Percentiles rank a stretch among this genome's conserved stretches.
phyloP scores from a whole-genome alignment of 352 stramenopile species.

The Globisporangium polare region DNA sequence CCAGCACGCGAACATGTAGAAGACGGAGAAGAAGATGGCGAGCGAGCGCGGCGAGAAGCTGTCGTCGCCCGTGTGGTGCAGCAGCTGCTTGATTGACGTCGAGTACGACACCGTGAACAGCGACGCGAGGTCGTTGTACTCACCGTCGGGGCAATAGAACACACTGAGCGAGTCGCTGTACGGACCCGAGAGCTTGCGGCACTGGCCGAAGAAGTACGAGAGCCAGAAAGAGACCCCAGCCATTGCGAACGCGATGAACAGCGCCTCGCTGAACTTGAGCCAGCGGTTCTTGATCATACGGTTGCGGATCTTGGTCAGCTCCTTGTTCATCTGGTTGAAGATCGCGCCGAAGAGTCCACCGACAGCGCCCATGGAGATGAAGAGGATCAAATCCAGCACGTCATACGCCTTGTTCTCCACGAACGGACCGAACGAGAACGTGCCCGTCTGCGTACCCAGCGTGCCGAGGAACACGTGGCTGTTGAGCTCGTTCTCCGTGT shows the following conservation, averaged over 20 bases:
- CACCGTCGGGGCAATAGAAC: constrained; percentile 92
- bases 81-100: constrained; percentile 95
- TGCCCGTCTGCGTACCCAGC: constrained; percentile 53
- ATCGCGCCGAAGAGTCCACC: constrained; percentile 95
- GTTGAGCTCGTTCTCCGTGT: constrained; percentile 34
- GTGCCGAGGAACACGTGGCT: constrained; percentile 41
- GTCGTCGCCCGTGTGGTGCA: constrained; percentile 87
- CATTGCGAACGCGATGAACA: constrained; percentile 67
- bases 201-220: constrained; percentile 64
- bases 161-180: constrained; percentile 85
- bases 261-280: constrained; percentile 62
- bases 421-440: constrained; percentile 88
- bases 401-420: constrained; percentile 89
- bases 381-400: constrained; percentile 95
- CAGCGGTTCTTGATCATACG: constrained; percentile 60
- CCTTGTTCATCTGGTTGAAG: constrained; percentile 95
- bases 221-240: constrained; percentile 67
- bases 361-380: constrained; percentile 96
- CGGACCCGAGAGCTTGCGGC: constrained; percentile 47
- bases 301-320: constrained; percentile 85
- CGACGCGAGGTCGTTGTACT: constrained; percentile 98
- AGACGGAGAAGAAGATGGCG: constrained; percentile 69
- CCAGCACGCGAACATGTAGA: constrained; percentile 82
- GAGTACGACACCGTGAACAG: constrained; percentile 95
- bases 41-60: constrained; percentile 90